Percentiles rank a stretch among this genome's conserved stretches.
Conservation (phyloP, 768 basidiomycete genomes). For the Tulasnella sp. region DNA sequence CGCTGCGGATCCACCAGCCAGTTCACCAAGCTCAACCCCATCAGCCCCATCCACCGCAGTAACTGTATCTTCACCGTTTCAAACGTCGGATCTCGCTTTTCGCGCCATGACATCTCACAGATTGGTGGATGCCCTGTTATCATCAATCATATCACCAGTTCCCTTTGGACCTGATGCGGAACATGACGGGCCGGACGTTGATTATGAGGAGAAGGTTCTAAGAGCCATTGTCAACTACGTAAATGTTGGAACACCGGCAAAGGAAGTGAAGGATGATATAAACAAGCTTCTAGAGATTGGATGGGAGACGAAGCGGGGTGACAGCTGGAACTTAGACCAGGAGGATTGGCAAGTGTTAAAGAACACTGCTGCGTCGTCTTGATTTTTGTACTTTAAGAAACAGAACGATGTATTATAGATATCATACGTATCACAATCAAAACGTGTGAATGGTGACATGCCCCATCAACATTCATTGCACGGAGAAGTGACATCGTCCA, state of each 20-base stretch:
- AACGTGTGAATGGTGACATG: too few relatives aligned
- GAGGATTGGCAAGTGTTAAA: constrained; percentile 24
- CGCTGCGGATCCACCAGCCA: neutral
- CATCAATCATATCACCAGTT: neutral
- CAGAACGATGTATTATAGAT: too few relatives aligned
- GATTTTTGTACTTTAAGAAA: too few relatives aligned
- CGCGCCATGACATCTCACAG: constrained; percentile 4
- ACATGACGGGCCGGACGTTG: constrained; percentile 1
- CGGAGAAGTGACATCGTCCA: too few relatives aligned
- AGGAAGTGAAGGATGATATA: constrained; percentile 12
- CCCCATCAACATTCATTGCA: too few relatives aligned
- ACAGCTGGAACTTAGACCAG: constrained; percentile 23
- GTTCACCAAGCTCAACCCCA: neutral
- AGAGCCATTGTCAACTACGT: constrained; percentile 14
- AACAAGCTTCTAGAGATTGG: neutral
- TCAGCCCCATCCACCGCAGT: constrained; percentile 6
- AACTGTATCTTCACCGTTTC: neutral
- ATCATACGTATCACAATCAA: too few relatives aligned
- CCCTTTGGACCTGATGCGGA: constrained; percentile 6
- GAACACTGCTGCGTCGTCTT: too few relatives aligned
- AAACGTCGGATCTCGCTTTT: constrained; percentile 10
- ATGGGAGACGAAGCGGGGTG: constrained; percentile 16
- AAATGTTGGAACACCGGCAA: neutral
- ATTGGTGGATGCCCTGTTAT: neutral
- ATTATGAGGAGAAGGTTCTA: constrained; percentile 17